Percentiles rank a stretch among this genome's conserved stretches.
Evolutionary conservation across 805 yeast species (phyloP).

Genomic region (Saccharomycodes ludwigii): DNA sequence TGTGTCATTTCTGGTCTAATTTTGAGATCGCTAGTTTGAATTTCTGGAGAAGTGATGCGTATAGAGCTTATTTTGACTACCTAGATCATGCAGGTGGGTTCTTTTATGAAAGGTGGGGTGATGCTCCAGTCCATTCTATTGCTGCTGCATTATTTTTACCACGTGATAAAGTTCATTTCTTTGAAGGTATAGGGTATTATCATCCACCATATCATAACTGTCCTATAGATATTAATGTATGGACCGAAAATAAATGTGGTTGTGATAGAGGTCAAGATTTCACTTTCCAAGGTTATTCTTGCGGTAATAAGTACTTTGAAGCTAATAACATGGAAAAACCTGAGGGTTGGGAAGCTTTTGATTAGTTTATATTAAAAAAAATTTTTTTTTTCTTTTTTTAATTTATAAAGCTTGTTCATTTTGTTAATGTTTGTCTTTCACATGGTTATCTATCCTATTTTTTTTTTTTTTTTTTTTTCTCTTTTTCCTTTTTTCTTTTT

Average conservation of each 20-base stretch:
- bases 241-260: constrained; percentile 50
- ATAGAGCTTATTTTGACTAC: constrained; percentile 51
- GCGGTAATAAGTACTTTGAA: constrained; percentile 49
- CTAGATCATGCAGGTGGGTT: constrained; percentile 69
- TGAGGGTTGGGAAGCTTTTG: constrained; percentile 47
- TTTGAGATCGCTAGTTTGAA: constrained; percentile 70
- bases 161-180: constrained; percentile 54
- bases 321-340: constrained; percentile 42
- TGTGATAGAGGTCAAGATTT: constrained; percentile 66
- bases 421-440: too few relatives aligned
- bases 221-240: constrained; percentile 54
- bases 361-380: too few relatives aligned
- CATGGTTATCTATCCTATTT: neutral
- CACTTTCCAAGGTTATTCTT: constrained; percentile 58
- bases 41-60: constrained; percentile 63
- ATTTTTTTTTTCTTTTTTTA: too few relatives aligned
- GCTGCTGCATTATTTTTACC: constrained; percentile 66
- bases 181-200: constrained; percentile 68
- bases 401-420: too few relatives aligned
- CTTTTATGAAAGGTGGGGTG: constrained; percentile 88
- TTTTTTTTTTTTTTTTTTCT: neutral
- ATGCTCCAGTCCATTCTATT: constrained; percentile 78
- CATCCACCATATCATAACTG: constrained; percentile 69
- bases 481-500: too few relatives aligned
- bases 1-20: constrained; percentile 83